These are phyloP conservation scores for Peribolospora baueri DNA, from an alignment of 768 basidiomycete genomes.

Conservation along the genomic window DNA sequence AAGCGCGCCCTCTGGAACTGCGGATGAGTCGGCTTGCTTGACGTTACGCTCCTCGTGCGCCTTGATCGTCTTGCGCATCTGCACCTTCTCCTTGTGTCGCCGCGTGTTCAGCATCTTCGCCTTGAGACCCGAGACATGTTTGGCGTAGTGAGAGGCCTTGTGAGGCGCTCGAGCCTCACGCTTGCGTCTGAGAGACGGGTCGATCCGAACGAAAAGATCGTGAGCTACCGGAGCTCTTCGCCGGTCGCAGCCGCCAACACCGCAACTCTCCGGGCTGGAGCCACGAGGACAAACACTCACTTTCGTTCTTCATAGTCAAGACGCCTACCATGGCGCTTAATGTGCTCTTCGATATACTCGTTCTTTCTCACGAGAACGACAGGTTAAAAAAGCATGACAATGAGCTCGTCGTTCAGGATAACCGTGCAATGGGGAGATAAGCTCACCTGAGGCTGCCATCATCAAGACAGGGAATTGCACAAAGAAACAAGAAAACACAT, in stretches of 20 bases:
- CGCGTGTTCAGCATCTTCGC: slow-evolving; percentile 94
- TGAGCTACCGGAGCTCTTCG: neutral
- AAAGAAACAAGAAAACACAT: too few species aligned
- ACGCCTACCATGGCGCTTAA: slow-evolving; percentile 84
- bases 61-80: slow-evolving; percentile 97
- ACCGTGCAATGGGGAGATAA: too few species aligned
- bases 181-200: slow-evolving; percentile 19
- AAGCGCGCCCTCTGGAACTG: slow-evolving; percentile 65
- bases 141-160: slow-evolving; percentile 52
- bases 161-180: slow-evolving; percentile 22
- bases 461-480: too few species aligned
- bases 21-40: slow-evolving; percentile 62
- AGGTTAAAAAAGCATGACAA: too few species aligned
- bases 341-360: slow-evolving; percentile 97
- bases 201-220: neutral
- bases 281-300: slow-evolving; percentile 26
- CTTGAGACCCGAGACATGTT: slow-evolving; percentile 87
- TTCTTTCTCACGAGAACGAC: slow-evolving; percentile 31
- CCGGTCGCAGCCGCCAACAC: too few species aligned
- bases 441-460: too few species aligned
- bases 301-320: slow-evolving; percentile 89
- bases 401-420: too few species aligned
- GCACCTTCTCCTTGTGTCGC: slow-evolving; percentile 90
- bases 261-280: neutral
- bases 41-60: slow-evolving; percentile 97